Evolutionary conservation across 2,329 filamentous ascomycete species (phyloP).

Genomic region (Aspergillus japonicus): DNA sequence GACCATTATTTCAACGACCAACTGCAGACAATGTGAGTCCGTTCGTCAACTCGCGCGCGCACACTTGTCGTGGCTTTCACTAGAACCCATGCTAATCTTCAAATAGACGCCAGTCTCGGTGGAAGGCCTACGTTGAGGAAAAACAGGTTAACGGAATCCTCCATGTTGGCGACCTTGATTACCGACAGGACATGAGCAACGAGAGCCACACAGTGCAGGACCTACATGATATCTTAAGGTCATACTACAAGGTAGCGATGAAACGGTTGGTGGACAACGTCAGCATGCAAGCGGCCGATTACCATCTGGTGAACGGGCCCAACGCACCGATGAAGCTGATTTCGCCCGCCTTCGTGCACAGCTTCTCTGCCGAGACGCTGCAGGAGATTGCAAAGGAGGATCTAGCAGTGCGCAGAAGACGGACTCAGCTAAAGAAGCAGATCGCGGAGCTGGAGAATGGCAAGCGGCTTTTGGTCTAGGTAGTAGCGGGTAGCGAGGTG

Average conservation of each 20-base stretch:
- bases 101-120: not conserved
- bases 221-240: slow-evolving; percentile 59
- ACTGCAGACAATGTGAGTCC: slow-evolving; percentile 39
- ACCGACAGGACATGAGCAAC: slow-evolving; percentile 17
- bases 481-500: not conserved
- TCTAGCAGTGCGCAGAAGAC: slow-evolving; percentile 37
- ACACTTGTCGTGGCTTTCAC: no score
- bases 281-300: slow-evolving; percentile 57
- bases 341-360: slow-evolving; percentile 51
- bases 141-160: not conserved
- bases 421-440: slow-evolving; percentile 48
- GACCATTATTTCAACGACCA: slow-evolving; percentile 54
- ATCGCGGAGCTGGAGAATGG: slow-evolving; percentile 44
- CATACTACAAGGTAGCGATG: slow-evolving; percentile 62
- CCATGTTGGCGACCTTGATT: not conserved
- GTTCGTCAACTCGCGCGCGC: not conserved
- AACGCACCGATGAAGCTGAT: slow-evolving; percentile 56
- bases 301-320: slow-evolving; percentile 53
- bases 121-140: not conserved
- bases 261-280: slow-evolving; percentile 65
- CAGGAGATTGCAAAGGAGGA: slow-evolving; percentile 61
- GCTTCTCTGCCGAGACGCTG: slow-evolving; percentile 51
- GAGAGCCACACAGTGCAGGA: slow-evolving; percentile 37
- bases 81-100: not conserved
- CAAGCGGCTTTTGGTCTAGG: not conserved